phyloP scores from a whole-genome alignment of 495 filamentous ascomycete species.

The Penicillium canariense region DNA sequence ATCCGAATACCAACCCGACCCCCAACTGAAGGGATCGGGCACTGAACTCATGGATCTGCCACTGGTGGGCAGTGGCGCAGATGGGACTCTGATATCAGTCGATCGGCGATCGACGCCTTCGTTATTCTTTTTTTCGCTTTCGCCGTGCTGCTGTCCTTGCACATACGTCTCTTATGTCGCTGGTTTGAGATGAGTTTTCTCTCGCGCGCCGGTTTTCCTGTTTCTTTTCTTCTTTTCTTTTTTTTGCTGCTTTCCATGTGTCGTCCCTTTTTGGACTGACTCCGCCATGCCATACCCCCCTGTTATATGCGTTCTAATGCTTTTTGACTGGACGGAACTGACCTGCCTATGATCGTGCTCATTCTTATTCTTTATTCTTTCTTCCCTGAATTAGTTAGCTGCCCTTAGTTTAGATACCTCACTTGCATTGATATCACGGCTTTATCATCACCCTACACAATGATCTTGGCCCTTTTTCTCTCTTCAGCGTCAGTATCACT shows the following conservation, averaged over 20 bases:
- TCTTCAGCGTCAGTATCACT: too few species aligned
- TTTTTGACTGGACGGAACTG: neutral
- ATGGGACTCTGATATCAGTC: slow-evolving; percentile 18
- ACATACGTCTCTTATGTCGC: slow-evolving; percentile 15
- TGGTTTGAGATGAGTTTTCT: neutral
- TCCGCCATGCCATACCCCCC: slow-evolving; percentile 26
- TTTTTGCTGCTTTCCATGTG: slow-evolving; percentile 5
- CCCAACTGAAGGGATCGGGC: neutral
- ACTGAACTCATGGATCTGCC: slow-evolving; percentile 31
- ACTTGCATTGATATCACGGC: slow-evolving; percentile 12
- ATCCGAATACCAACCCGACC: slow-evolving; percentile 8
- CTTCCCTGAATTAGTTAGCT: neutral
- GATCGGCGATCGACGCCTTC: slow-evolving; percentile 24
- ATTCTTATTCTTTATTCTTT: neutral
- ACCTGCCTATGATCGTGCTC: slow-evolving; percentile 1
- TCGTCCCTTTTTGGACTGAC: neutral
- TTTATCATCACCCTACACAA: neutral
- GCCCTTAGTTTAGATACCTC: slow-evolving; percentile 17
- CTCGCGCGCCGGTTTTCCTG: neutral
- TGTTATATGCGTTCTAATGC: slow-evolving; percentile 11
- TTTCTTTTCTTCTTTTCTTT: slow-evolving; percentile 4
- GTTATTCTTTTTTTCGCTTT: slow-evolving; percentile 5
- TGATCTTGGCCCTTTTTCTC: neutral
- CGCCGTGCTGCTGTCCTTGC: slow-evolving; percentile 11
- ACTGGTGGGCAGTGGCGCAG: slow-evolving; percentile 35